Conservation (phyloP, 2,329 filamentous ascomycete genomes). For the Aspergillus arachidicola region DNA sequence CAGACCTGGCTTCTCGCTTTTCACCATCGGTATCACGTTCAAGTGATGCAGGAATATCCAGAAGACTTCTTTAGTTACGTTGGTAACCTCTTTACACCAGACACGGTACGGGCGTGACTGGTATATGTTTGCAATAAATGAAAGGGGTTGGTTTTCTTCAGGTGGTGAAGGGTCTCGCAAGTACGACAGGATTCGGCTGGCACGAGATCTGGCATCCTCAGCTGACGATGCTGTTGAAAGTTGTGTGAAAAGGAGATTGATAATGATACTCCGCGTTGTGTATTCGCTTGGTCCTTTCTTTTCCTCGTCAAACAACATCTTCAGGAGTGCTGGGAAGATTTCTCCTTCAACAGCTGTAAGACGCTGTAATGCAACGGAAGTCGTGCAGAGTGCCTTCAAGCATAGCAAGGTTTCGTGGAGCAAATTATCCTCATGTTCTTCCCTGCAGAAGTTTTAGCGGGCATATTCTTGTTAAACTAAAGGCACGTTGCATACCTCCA, state of each 20-base stretch:
- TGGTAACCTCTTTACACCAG: slow-evolving; percentile 90
- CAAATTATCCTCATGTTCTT: slow-evolving; percentile 92
- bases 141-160: slow-evolving; percentile 74
- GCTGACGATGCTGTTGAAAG: slow-evolving; percentile 67
- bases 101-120: slow-evolving; percentile 84
- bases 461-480: background rate
- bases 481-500: slow-evolving; percentile 73
- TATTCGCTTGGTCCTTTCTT: slow-evolving; percentile 98
- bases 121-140: slow-evolving; percentile 88
- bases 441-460: slow-evolving; percentile 55
- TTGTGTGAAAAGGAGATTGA: slow-evolving; percentile 85
- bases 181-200: slow-evolving; percentile 74
- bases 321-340: slow-evolving; percentile 81
- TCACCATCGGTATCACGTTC: slow-evolving; percentile 70
- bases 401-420: slow-evolving; percentile 91
- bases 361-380: slow-evolving; percentile 79
- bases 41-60: slow-evolving; percentile 98
- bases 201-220: slow-evolving; percentile 65
- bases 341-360: slow-evolving; percentile 76
- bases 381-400: slow-evolving; percentile 91
- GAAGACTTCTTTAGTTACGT: slow-evolving; percentile 96
- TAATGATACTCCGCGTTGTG: slow-evolving; percentile 86
- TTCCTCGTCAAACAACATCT: slow-evolving; percentile 95
- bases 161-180: slow-evolving; percentile 77
- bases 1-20: slow-evolving; percentile 34